These are phyloP conservation scores for Termitomyces heimii DNA, from an alignment of 768 basidiomycete species.

Conservation along the genomic window DNA sequence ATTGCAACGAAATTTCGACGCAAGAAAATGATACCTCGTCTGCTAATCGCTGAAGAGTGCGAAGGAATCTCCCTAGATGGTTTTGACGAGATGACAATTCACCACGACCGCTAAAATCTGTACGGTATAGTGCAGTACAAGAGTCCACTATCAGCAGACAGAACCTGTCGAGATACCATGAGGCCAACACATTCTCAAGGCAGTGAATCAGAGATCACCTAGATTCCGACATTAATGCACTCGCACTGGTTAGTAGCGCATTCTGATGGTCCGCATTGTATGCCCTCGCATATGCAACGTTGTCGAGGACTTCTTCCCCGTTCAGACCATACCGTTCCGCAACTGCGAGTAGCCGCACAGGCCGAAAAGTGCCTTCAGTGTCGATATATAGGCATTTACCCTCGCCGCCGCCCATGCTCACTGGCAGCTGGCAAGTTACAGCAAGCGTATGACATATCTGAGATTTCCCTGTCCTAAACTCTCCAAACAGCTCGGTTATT, in stretches of 20 bases:
- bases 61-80: slow-evolving; percentile 92
- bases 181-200: slow-evolving; percentile 1
- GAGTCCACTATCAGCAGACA: slow-evolving; percentile 96
- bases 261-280: slow-evolving; percentile 99
- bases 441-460: slow-evolving; percentile 98
- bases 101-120: slow-evolving; percentile 92
- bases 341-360: slow-evolving; percentile 88
- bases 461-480: slow-evolving; percentile 97
- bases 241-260: slow-evolving; percentile 82
- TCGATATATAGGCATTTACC: slow-evolving; percentile 99
- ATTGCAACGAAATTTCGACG: slow-evolving; percentile 12
- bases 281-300: slow-evolving; percentile 96
- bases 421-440: slow-evolving; percentile 95
- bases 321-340: slow-evolving; percentile 96
- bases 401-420: slow-evolving; percentile 97
- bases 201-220: slow-evolving; percentile 47
- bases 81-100: slow-evolving; percentile 94
- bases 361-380: slow-evolving; percentile 98
- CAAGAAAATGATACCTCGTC: slow-evolving; percentile 66
- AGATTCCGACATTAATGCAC: slow-evolving; percentile 99
- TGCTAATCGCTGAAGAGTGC: slow-evolving; percentile 88
- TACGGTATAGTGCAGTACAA: slow-evolving; percentile 90
- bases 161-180: slow-evolving; percentile 52
- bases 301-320: slow-evolving; percentile 96
- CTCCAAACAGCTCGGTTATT: slow-evolving; percentile 97